These are phyloP conservation scores for Porcisia hertigi DNA, from an alignment of 208 protist genomes.

Conservation along the genomic window DNA sequence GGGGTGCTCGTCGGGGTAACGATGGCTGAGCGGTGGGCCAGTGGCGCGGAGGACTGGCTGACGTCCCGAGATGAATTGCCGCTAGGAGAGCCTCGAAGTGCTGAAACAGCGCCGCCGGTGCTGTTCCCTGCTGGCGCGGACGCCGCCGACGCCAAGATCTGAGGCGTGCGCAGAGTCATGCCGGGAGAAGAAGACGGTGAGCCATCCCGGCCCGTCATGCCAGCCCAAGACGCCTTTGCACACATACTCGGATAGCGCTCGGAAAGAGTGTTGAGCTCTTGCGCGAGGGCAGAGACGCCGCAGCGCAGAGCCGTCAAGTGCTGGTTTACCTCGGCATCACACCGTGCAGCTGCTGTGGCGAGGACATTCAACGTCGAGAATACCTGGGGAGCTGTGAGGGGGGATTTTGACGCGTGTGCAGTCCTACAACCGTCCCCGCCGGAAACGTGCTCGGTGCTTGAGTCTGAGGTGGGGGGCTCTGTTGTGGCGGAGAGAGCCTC, in stretches of 20 bases:
- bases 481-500: conserved; percentile 7
- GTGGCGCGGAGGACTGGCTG: neutral
- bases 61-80: neutral
- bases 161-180: conserved; percentile 12
- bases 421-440: neutral
- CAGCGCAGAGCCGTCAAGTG: conserved; percentile 30
- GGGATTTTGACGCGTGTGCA: neutral
- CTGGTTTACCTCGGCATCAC: conserved; percentile 33
- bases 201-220: neutral
- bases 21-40: neutral
- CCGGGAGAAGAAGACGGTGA: neutral
- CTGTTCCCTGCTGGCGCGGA: neutral
- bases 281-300: conserved; percentile 28
- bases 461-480: neutral
- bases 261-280: conserved; percentile 21
- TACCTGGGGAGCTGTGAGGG: conserved; percentile 5
- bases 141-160: conserved; percentile 3
- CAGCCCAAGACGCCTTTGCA: neutral
- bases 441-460: neutral
- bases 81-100: neutral
- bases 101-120: neutral
- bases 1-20: neutral
- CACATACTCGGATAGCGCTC: conserved; percentile 22
- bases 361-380: conserved; percentile 26
- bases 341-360: conserved; percentile 10